Conservation (phyloP, 139 green algal species). For the Microglena sp. region DNA sequence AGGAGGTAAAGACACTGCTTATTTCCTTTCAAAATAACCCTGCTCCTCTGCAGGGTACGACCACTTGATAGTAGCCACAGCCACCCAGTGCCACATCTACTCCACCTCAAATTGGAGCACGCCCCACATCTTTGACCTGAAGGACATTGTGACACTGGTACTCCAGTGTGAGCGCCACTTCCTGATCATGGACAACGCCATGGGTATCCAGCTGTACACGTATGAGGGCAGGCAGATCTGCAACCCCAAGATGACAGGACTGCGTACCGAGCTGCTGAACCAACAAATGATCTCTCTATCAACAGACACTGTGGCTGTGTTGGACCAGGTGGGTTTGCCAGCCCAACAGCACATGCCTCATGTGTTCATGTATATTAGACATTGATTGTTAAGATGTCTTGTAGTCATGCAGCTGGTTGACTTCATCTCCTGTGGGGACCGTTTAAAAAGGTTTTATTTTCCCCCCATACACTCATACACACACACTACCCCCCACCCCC, state of each 20-base stretch:
- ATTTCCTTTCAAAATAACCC: too few species aligned
- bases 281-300: slow-evolving; percentile 45
- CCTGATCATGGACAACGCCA: slow-evolving; percentile 41
- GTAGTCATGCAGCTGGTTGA: too few species aligned
- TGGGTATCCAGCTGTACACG: slow-evolving; percentile 54
- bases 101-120: slow-evolving; percentile 49
- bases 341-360: neutral
- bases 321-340: slow-evolving; percentile 37
- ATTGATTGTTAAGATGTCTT: too few species aligned
- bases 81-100: slow-evolving; percentile 65
- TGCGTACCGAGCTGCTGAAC: slow-evolving; percentile 53
- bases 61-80: slow-evolving; percentile 67
- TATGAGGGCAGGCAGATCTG: slow-evolving; percentile 65
- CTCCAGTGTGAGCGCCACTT: slow-evolving; percentile 50
- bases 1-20: too few species aligned
- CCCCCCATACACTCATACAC: too few species aligned
- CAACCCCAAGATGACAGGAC: slow-evolving; percentile 45
- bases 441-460: too few species aligned
- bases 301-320: slow-evolving; percentile 58
- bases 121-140: slow-evolving; percentile 64
- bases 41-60: slow-evolving; percentile 40
- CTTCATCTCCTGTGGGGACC: too few species aligned
- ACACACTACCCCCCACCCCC: too few species aligned
- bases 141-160: slow-evolving; percentile 46
- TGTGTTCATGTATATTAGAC: too few species aligned